Evolutionary conservation across 176 grass and related monocot genomes (phyloP), one percentile per base, ranked within the genome.

Genomic region (Bothriochloa decipiens): DNA sequence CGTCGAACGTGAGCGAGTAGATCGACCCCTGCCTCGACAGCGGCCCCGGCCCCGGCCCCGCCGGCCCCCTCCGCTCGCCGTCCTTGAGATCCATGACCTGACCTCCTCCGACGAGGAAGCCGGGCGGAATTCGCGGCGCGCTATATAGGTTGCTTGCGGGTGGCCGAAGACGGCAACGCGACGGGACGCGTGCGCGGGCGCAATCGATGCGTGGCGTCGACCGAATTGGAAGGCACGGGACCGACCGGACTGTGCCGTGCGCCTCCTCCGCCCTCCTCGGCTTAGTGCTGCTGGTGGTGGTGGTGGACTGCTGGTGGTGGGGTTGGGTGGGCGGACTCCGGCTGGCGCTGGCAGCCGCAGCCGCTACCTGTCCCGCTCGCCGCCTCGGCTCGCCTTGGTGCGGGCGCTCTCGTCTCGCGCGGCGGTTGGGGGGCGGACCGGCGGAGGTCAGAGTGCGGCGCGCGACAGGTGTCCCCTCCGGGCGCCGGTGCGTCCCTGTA

Each of bases 1-100:
- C 91, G 8, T 97, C 94, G 77, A 97, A 88, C 67, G 94, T 97
- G 22, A 97, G 87, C 77, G 91, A 79, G 85, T 97, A 97, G 74
- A 97, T 77, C 77, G 94, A 97, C 8, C 85, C 85, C 88, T 93
- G 91, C 50, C 91, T 86, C 22, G 91, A 18, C 81, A 93, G 84
- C 58, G 82, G 71, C 20, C 72, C 72, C 55, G 75, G 72, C 35
- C 33, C 66, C 68, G 68, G 73, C 35, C 35, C 67, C 68, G 37
- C 72, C 15, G 57, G 33, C n/a, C 60, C 73, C 29, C 55, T 78
- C 78, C 63, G 27, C 47, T 83, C 84, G 68, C 71, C 81, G 43
- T 72, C 63, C 45, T 53, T 80, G 79, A 81, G 80, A 81, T 86
- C 91, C 86, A 79, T 81, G 76, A 2, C 66, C n/a, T n/a, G n/a